Base-by-base conservation (phyloP, 2,329 filamentous ascomycete genomes). In the Arthrobotrys conoides region DNA sequence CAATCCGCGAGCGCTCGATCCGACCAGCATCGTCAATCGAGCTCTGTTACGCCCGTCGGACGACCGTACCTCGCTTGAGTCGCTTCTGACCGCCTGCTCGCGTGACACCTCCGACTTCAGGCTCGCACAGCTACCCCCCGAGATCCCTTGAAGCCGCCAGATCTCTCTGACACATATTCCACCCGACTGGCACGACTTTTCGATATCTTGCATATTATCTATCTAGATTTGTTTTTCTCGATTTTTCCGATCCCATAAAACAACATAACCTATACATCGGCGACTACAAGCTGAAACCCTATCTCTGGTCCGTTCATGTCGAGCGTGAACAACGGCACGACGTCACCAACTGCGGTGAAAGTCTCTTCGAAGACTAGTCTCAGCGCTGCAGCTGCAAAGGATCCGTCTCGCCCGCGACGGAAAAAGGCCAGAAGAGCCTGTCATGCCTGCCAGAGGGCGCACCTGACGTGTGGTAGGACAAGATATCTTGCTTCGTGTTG, bases 401-500 rank as follows among this genome's bases (percentile, higher is more conserved):
- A 99, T 84, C 94, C 95, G 71, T 88, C 91, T 83, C 90, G 96
- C 77, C 95, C 96, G 18, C 89, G 94, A 82, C 90, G 96, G 83
- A 99, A 98, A 88, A 99, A 99, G 88, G 96, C 96, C 44, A 90
- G 95, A 82, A 89, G 96, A 84, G 96, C 96, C 73, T 99, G 96
- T 85, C 97, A 92, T 89, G 95, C 96, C 80, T 99, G 96, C 85
- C 96, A 99, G 86, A 89, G 95, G 85, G 96, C 96, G 80, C 96
- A 99, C 88, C 87, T 99, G 84, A 99, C 96, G 81, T 99, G 96
- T 87, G 95, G 96, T 98, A 92, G 89, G 94, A 90, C 80, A 81
- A 81, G 44, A 68, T 79, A 72, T 78, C 66, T 79, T 71, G 49
- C 77, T 79, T 71, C 41, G 48, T 68, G 65, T 80, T 78, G 69